Conservation (phyloP, 371 early-diverging fungal species). For the Rhizomucor pusillus region DNA sequence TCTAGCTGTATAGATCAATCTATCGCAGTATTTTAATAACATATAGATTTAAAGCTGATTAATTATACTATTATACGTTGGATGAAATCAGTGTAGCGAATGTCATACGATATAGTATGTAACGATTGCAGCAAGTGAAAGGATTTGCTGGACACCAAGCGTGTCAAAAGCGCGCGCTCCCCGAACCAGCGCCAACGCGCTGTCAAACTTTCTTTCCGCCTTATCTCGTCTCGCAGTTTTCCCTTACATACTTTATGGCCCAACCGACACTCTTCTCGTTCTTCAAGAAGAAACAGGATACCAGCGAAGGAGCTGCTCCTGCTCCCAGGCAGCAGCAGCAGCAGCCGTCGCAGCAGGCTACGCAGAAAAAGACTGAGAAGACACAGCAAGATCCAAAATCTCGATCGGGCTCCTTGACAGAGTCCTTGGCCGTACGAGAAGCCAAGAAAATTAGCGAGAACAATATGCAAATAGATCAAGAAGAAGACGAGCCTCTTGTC, state of each 20-base stretch:
- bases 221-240: too few relatives aligned
- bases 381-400: background rate
- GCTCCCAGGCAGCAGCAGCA: constrained; percentile 6
- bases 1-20: too few relatives aligned
- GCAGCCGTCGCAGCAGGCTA: background rate
- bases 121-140: too few relatives aligned
- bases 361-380: background rate
- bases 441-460: constrained; percentile 18
- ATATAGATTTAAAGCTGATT: too few relatives aligned
- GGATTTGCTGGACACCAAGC: too few relatives aligned
- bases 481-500: constrained; percentile 20
- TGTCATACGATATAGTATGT: too few relatives aligned
- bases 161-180: too few relatives aligned
- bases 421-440: constrained; percentile 10
- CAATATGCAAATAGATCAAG: constrained; percentile 34
- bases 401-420: constrained; percentile 4
- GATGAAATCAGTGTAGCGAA: too few relatives aligned
- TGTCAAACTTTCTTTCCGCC: background rate
- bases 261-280: constrained; percentile 42
- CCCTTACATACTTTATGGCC: too few relatives aligned
- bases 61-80: too few relatives aligned
- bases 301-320: constrained; percentile 3
- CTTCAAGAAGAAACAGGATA: constrained; percentile 23
- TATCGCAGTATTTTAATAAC: too few relatives aligned
- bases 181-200: too few relatives aligned